Percentiles rank a stretch among this genome's conserved stretches.
These are phyloP conservation scores for Phytopythium mirpurense DNA, from an alignment of 352 stramenopile species.

Conservation along the genomic window DNA sequence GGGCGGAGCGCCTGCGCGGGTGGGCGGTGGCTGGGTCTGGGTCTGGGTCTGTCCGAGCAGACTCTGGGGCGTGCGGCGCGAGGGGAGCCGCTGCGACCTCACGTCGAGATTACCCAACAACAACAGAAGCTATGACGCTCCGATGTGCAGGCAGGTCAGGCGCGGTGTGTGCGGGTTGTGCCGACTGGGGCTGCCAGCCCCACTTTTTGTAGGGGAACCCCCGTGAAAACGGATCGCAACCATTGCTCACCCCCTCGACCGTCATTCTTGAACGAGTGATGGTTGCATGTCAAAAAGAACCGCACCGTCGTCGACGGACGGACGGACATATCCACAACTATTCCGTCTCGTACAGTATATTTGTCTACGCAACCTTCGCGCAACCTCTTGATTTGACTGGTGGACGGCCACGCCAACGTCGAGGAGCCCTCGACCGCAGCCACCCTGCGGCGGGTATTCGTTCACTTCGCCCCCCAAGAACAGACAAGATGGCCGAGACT, in stretches of 20 bases:
- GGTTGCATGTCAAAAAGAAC: no score
- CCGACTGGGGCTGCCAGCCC: not conserved
- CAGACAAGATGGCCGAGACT: conserved; percentile 73
- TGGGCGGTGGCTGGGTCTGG: not conserved
- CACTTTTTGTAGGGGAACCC: not conserved
- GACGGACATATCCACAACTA: not conserved
- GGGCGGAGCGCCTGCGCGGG: no score
- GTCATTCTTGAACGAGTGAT: not conserved
- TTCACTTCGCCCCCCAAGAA: conserved; percentile 83
- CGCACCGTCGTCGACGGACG: no score
- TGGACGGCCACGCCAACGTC: conserved; percentile 14
- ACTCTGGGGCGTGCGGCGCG: no score
- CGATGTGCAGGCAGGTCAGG: no score
- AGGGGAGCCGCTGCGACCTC: no score
- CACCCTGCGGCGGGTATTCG: conserved; percentile 34
- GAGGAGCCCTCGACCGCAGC: no score
- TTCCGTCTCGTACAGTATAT: not conserved
- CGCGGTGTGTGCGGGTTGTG: not conserved
- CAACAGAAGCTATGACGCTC: not conserved
- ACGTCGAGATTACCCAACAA: conserved; percentile 5
- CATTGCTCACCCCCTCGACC: not conserved
- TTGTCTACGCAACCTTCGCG: conserved; percentile 22
- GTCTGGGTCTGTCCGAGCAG: no score
- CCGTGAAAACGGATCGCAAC: conserved; percentile 4
- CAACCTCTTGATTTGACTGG: conserved; percentile 32